Conservation (phyloP, 2,329 filamentous ascomycete genomes). For the Fusarium musae region DNA sequence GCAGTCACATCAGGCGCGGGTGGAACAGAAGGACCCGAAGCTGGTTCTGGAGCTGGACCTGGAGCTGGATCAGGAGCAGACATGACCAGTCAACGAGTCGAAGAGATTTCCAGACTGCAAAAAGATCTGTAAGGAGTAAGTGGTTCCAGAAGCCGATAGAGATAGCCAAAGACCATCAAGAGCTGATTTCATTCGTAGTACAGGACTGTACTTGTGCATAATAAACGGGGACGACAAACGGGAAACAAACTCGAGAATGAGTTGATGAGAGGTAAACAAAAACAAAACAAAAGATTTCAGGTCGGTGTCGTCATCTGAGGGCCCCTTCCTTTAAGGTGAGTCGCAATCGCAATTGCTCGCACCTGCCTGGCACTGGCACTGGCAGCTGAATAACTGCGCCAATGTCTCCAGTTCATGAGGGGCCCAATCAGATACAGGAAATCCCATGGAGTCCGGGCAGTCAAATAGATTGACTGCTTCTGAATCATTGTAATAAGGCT, state of each 20-base stretch:
- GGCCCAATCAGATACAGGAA: too few species aligned
- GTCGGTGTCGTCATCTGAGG: background rate
- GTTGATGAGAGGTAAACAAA: background rate
- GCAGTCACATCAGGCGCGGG: constrained; percentile 9
- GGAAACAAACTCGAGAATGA: too few species aligned
- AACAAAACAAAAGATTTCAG: background rate
- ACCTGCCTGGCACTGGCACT: constrained; percentile 2
- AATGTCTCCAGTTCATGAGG: background rate
- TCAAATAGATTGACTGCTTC: too few species aligned
- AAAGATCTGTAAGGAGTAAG: background rate
- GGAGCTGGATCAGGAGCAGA: background rate
- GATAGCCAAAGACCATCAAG: background rate
- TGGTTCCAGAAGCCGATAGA: background rate
- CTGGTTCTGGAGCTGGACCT: background rate
- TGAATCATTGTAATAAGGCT: background rate
- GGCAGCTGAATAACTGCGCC: background rate
- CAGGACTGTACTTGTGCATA: background rate
- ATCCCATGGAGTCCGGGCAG: too few species aligned
- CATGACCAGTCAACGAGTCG: background rate
- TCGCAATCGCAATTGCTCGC: constrained; percentile 1
- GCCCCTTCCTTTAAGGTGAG: background rate
- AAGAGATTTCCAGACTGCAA: background rate
- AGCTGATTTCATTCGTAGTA: background rate
- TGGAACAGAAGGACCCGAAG: background rate
- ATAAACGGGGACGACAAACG: background rate